Evolutionary conservation across 2,329 filamentous ascomycete species (phyloP).

Genomic region (Cladosporium sp.): DNA sequence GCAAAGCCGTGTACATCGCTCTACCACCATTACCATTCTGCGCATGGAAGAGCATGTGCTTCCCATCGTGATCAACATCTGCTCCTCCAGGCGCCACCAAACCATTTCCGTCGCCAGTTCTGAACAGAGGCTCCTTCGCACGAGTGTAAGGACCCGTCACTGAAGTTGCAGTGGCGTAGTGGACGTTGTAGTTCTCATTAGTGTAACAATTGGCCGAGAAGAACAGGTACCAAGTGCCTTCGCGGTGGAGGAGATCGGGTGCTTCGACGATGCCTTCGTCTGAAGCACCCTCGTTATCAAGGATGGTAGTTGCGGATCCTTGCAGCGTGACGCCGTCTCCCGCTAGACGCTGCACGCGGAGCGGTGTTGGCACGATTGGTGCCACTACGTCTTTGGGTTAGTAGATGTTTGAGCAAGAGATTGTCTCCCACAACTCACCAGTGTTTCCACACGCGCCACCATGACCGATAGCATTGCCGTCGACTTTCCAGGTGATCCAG

Average conservation of each 20-base stretch:
- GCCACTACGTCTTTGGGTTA: slow-evolving; percentile 23
- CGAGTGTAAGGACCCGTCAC: slow-evolving; percentile 31
- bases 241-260: slow-evolving; percentile 31
- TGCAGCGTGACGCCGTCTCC: slow-evolving; percentile 34
- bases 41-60: slow-evolving; percentile 37
- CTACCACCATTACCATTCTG: slow-evolving; percentile 26
- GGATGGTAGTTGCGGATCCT: slow-evolving; percentile 29
- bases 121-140: slow-evolving; percentile 26
- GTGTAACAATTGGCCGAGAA: slow-evolving; percentile 32
- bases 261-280: slow-evolving; percentile 39
- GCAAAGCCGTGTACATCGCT: slow-evolving; percentile 27
- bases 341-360: slow-evolving; percentile 35
- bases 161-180: slow-evolving; percentile 30
- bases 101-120: slow-evolving; percentile 29
- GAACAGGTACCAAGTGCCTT: slow-evolving; percentile 33
- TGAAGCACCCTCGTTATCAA: slow-evolving; percentile 32
- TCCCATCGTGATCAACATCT: slow-evolving; percentile 32
- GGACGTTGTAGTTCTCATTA: slow-evolving; percentile 30
- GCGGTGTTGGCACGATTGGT: slow-evolving; percentile 34
- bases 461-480: slow-evolving; percentile 32
- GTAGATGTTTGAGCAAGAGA: neutral
- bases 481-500: slow-evolving; percentile 36
- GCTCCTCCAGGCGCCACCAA: slow-evolving; percentile 36
- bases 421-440: slow-evolving; percentile 11
- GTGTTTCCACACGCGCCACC: slow-evolving; percentile 33